Evolutionary conservation across 2,329 filamentous ascomycete genomes (phyloP).

Genomic region (Aspergillus bombycis): DNA sequence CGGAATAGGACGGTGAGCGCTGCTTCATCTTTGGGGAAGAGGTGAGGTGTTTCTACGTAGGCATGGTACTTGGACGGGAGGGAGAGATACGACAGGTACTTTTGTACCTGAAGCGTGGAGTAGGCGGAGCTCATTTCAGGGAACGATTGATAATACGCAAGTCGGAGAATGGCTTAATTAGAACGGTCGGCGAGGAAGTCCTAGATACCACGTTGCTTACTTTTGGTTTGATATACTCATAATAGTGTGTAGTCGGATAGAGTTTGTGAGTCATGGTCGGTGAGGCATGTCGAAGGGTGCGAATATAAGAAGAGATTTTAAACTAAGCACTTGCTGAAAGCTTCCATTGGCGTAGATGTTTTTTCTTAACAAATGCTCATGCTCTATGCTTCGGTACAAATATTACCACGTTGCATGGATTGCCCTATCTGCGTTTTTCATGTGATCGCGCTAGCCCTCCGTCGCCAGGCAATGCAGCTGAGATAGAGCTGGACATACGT

Average conservation of each 20-base stretch:
- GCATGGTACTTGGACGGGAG: constrained; percentile 29
- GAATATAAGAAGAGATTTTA: too few species aligned
- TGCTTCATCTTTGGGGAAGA: constrained; percentile 41
- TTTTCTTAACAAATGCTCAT: too few species aligned
- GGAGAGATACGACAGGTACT: constrained; percentile 37
- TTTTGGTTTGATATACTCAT: background rate
- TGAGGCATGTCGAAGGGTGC: too few species aligned
- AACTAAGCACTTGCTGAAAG: too few species aligned
- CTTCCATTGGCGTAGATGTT: too few species aligned
- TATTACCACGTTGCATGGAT: too few species aligned
- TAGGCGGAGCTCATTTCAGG: constrained; percentile 27
- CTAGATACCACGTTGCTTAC: background rate
- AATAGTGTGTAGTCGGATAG: too few species aligned
- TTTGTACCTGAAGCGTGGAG: constrained; percentile 31
- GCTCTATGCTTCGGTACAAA: background rate
- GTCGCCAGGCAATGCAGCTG: background rate
- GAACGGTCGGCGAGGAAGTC: too few species aligned
- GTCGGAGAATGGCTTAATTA: background rate
- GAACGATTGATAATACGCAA: background rate
- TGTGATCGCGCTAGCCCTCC: background rate
- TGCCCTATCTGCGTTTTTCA: background rate
- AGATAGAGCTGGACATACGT: too few species aligned
- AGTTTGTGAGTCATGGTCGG: background rate
- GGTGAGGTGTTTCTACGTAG: constrained; percentile 20
- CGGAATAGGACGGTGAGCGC: constrained; percentile 44